phyloP scores from a whole-genome alignment of 306 rosid species.

The Macrotyloma uniflorum region DNA sequence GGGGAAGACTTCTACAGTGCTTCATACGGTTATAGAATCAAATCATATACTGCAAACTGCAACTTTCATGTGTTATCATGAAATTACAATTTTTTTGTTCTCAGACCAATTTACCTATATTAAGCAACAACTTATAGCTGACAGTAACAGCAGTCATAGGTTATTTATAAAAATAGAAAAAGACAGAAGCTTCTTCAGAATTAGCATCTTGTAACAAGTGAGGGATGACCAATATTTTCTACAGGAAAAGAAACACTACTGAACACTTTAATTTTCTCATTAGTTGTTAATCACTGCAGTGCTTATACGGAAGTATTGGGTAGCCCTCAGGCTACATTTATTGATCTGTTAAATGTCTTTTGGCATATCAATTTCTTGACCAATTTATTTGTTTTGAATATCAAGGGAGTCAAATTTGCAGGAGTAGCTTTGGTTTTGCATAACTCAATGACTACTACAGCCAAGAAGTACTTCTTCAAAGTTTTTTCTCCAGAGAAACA shows the following conservation, averaged over 20 bases:
- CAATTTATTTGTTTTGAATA: slow-evolving; percentile 3
- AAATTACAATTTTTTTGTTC: background rate
- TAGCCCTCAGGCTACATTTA: background rate
- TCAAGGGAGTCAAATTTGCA: slow-evolving; percentile 1
- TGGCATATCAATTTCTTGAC: slow-evolving; percentile 6
- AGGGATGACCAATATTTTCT: too few relatives aligned
- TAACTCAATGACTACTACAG: background rate
- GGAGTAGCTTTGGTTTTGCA: background rate
- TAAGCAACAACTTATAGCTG: background rate
- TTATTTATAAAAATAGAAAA: too few relatives aligned
- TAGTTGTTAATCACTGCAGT: background rate
- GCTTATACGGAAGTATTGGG: background rate
- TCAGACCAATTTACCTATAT: background rate
- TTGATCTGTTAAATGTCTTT: background rate
- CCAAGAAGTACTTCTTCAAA: slow-evolving; percentile 37
- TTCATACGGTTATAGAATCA: background rate
- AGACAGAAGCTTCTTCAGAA: too few relatives aligned
- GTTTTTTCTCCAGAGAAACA: background rate
- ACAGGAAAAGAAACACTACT: too few relatives aligned
- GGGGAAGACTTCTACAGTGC: background rate
- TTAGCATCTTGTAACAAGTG: too few relatives aligned
- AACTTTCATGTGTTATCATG: background rate
- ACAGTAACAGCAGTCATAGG: too few relatives aligned
- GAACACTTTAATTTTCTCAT: too few relatives aligned
- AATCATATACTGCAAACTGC: background rate